These are phyloP conservation scores for Penicillium silybi DNA, from an alignment of 495 filamentous ascomycete species.

Conservation along the genomic window DNA sequence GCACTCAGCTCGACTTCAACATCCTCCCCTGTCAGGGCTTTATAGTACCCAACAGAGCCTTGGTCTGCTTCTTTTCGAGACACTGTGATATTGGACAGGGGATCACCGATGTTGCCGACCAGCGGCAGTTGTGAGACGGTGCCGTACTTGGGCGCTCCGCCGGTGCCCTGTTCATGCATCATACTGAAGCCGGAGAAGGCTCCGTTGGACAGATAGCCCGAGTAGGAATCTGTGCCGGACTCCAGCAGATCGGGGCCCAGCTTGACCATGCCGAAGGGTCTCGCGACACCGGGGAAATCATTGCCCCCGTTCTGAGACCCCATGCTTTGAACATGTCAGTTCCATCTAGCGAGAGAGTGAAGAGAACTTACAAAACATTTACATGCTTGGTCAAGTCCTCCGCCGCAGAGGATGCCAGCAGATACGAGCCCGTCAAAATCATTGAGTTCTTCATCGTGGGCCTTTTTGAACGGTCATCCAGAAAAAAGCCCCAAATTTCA, in stretches of 20 bases:
- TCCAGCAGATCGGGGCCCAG: constrained; percentile 57
- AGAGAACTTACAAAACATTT: constrained; percentile 30
- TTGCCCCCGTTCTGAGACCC: constrained; percentile 55
- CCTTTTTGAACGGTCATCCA: neutral
- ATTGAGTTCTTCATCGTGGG: constrained; percentile 5
- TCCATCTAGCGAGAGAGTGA: no score
- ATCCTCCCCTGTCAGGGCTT: constrained; percentile 49
- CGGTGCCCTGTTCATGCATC: constrained; percentile 73
- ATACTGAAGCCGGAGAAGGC: constrained; percentile 66
- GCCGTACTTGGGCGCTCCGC: constrained; percentile 72
- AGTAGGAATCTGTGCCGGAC: constrained; percentile 58
- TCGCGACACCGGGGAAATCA: constrained; percentile 62
- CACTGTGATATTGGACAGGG: constrained; percentile 54
- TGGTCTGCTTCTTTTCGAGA: constrained; percentile 47
- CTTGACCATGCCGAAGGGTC: constrained; percentile 69
- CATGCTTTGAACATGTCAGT: constrained; percentile 17
- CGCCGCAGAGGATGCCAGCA: constrained; percentile 5
- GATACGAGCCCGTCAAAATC: constrained; percentile 8
- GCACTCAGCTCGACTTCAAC: constrained; percentile 58
- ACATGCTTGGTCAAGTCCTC: constrained; percentile 28
- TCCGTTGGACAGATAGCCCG: constrained; percentile 57
- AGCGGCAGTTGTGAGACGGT: constrained; percentile 64
- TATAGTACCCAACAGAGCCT: constrained; percentile 62
- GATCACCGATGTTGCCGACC: constrained; percentile 49
- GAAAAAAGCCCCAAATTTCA: no score